A percentile compares a stretch with the other conserved stretches of the same genome.
These are phyloP conservation scores for Scheffersomyces amazonensis DNA, from an alignment of 805 yeast genomes.

Conservation along the genomic window DNA sequence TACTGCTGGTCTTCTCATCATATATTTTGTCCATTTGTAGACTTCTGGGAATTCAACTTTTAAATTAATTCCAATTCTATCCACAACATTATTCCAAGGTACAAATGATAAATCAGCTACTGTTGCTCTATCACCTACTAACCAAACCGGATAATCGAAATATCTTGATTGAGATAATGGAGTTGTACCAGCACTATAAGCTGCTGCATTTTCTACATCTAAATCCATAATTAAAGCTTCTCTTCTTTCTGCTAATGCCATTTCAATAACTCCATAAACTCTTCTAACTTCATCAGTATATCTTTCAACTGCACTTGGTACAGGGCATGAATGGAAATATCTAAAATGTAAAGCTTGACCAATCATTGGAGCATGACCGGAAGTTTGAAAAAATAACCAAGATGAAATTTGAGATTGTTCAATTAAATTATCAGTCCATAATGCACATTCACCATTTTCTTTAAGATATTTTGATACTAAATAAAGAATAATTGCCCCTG, in stretches of 20 bases:
- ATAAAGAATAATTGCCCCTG: constrained; percentile 87
- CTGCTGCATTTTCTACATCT: constrained; percentile 83
- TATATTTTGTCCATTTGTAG: constrained; percentile 90
- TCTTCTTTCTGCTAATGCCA: constrained; percentile 90
- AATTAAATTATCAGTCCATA: constrained; percentile 74
- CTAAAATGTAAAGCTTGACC: constrained; percentile 95
- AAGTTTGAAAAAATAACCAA: constrained; percentile 93
- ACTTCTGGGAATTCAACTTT: constrained; percentile 91
- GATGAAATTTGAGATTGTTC: constrained; percentile 83
- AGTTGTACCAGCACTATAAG: constrained; percentile 84
- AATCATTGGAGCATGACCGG: constrained; percentile 98
- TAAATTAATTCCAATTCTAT: constrained; percentile 84
- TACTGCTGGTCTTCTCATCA: constrained; percentile 95
- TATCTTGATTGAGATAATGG: constrained; percentile 81
- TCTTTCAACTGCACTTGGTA: constrained; percentile 86
- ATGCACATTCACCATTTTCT: constrained; percentile 64
- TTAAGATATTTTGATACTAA: constrained; percentile 65
- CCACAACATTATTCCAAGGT: constrained; percentile 96
- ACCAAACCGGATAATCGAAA: constrained; percentile 93
- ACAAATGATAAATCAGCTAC: constrained; percentile 91
- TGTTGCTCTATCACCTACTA: constrained; percentile 77
- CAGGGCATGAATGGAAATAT: constrained; percentile 82
- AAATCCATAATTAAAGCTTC: constrained; percentile 87
- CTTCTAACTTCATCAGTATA: constrained; percentile 90
- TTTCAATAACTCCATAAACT: constrained; percentile 90